A percentile compares a stretch with the other conserved stretches of the same genome.
phyloP scores from a whole-genome alignment of 768 basidiomycete genomes.

The Boletus rubroflammeus region DNA sequence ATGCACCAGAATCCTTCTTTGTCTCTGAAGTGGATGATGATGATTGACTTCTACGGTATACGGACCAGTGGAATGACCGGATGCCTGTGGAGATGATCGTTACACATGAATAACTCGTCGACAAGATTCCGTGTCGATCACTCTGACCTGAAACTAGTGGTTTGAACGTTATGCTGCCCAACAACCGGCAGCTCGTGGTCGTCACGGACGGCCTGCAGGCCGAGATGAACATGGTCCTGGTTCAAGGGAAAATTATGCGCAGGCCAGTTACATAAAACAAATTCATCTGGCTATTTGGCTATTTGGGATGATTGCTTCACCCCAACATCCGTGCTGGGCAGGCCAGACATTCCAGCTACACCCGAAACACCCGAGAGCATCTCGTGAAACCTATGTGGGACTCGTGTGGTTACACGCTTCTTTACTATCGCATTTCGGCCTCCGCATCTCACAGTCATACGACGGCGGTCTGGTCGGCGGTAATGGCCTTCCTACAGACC shows the following conservation, averaged over 20 bases:
- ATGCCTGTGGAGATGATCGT: slow-evolving; percentile 16
- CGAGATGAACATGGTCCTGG: slow-evolving; percentile 30
- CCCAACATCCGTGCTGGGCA: not conserved
- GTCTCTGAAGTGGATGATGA: slow-evolving; percentile 9
- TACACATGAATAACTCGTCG: not conserved
- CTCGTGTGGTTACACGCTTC: not conserved
- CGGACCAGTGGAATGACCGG: slow-evolving; percentile 32
- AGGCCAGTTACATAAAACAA: slow-evolving; percentile 28
- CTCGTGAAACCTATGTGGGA: slow-evolving; percentile 9
- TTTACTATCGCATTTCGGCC: slow-evolving; percentile 5
- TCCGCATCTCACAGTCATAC: slow-evolving; percentile 13
- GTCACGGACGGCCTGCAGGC: slow-evolving; percentile 28
- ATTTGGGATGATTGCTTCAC: not conserved
- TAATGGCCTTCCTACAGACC: not conserved
- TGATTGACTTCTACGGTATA: slow-evolving; percentile 22
- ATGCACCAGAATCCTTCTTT: slow-evolving; percentile 27
- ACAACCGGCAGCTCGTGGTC: slow-evolving; percentile 22
- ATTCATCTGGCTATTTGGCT: not conserved
- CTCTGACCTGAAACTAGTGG: slow-evolving; percentile 24
- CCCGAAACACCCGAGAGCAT: slow-evolving; percentile 10
- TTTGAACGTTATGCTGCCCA: slow-evolving; percentile 16
- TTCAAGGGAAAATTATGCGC: slow-evolving; percentile 22
- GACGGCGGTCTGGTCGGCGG: not conserved
- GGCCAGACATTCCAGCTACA: not conserved
- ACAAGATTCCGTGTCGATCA: not conserved